phyloP scores from a whole-genome alignment of 805 yeast species.

The Debaryomyces tyrocola region DNA sequence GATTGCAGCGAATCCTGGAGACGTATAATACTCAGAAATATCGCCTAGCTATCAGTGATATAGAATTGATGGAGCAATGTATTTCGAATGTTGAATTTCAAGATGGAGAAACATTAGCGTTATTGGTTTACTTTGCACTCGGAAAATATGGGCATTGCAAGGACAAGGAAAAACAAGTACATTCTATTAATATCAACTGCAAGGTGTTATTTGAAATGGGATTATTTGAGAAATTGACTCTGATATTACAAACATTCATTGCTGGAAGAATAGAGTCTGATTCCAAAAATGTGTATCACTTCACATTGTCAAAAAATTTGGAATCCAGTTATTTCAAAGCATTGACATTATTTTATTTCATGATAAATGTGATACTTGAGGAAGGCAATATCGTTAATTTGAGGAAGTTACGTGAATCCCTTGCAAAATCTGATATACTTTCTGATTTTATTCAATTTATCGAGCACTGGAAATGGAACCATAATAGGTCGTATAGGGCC shows the following conservation, averaged over 20 bases:
- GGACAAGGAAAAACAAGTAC: slow-evolving; percentile 15
- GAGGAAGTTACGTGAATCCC: slow-evolving; percentile 13
- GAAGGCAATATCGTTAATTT: slow-evolving; percentile 5
- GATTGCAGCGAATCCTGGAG: slow-evolving; percentile 11
- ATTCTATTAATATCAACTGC: slow-evolving; percentile 9
- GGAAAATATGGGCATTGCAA: slow-evolving; percentile 20
- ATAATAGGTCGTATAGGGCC: slow-evolving; percentile 41
- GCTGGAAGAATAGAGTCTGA: slow-evolving; percentile 2
- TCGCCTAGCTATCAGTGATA: neutral
- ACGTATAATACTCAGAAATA: slow-evolving; percentile 2
- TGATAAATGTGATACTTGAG: slow-evolving; percentile 24
- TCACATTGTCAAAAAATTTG: neutral
- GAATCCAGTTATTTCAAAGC: slow-evolving; percentile 23
- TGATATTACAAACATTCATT: neutral
- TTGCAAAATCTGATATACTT: slow-evolving; percentile 41
- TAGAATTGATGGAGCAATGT: neutral
- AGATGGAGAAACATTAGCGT: slow-evolving; percentile 5
- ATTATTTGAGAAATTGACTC: neutral
- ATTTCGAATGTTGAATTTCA: neutral
- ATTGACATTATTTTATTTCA: slow-evolving; percentile 36
- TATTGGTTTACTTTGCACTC: slow-evolving; percentile 23
- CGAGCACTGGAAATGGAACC: slow-evolving; percentile 68
- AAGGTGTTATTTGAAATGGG: slow-evolving; percentile 3
- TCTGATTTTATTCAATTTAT: slow-evolving; percentile 46
- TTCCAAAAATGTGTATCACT: neutral